Conservation (phyloP, 1,284 basidiomycete species). For the Inonotus hispidus region DNA sequence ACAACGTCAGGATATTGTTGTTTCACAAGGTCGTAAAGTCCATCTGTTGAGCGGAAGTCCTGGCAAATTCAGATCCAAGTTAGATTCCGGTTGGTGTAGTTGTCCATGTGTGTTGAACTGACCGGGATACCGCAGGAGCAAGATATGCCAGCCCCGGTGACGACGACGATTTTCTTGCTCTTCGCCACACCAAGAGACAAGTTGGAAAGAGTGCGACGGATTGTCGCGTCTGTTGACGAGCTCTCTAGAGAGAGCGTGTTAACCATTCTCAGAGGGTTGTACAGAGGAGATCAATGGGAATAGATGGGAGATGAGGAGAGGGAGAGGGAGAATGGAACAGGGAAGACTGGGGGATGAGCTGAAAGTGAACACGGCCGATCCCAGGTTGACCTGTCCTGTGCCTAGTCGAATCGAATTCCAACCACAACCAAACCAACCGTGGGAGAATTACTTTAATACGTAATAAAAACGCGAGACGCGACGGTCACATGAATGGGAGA, state of each 20-base stretch:
- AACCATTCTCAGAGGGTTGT: constrained; percentile 37
- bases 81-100: not conserved
- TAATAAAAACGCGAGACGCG: constrained; percentile 4
- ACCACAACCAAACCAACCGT: constrained; percentile 1
- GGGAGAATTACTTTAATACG: not conserved
- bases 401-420: not conserved
- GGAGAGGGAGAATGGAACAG: constrained; percentile 11
- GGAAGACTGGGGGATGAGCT: constrained; percentile 11
- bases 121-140: constrained; percentile 93
- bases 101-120: constrained; percentile 27
- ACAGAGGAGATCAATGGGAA: constrained; percentile 6
- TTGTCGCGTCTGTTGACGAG: constrained; percentile 40
- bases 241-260: constrained; percentile 50
- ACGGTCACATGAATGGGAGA: not conserved
- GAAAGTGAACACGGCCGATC: not conserved
- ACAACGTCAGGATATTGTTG: constrained; percentile 78
- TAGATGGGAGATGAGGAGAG: constrained; percentile 4
- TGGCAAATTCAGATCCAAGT: constrained; percentile 28
- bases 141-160: constrained; percentile 90
- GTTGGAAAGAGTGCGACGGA: constrained; percentile 54
- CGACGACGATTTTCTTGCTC: constrained; percentile 78
- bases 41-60: constrained; percentile 89
- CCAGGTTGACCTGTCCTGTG: not conserved
- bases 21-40: constrained; percentile 85
- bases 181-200: constrained; percentile 76